Conservation (phyloP, 208 protist genomes). For the Leishmania major region DNA sequence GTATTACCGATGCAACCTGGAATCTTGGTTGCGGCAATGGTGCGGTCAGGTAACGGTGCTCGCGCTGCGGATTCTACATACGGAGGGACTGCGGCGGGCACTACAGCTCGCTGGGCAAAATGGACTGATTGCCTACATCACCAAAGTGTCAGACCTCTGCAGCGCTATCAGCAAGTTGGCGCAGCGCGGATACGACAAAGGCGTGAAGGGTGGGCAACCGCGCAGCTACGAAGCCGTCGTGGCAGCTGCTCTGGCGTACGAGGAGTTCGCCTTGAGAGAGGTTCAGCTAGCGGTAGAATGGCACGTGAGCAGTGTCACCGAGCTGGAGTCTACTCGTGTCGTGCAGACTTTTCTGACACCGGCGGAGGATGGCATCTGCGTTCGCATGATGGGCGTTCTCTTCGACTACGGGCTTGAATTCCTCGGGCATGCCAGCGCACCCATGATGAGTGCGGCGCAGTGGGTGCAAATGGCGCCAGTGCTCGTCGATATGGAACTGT, state of each 20-base stretch:
- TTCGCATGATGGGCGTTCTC: constrained; percentile 58
- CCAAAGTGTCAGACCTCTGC: constrained; percentile 51
- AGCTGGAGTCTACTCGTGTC: constrained; percentile 71
- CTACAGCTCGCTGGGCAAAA: constrained; percentile 51
- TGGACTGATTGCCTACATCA: constrained; percentile 59
- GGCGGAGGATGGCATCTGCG: constrained; percentile 45
- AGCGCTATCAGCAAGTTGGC: constrained; percentile 60
- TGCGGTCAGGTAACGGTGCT: constrained; percentile 73
- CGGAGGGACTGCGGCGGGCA: constrained; percentile 58
- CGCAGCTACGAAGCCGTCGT: constrained; percentile 17
- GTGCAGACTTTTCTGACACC: constrained; percentile 73
- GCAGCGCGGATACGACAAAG: background rate
- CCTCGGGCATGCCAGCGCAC: constrained; percentile 57
- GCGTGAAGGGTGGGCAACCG: background rate
- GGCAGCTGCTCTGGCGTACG: constrained; percentile 54
- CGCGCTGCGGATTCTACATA: constrained; percentile 72
- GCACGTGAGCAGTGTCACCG: constrained; percentile 46
- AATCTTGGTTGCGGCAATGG: constrained; percentile 64
- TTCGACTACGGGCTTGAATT: constrained; percentile 84
- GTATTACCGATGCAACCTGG: constrained; percentile 38
- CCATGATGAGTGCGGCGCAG: constrained; percentile 44
- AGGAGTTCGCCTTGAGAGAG: constrained; percentile 58
- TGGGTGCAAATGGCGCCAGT: constrained; percentile 26
- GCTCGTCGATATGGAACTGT: constrained; percentile 24
- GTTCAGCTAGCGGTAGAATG: constrained; percentile 47